These are phyloP conservation scores for Neofusicoccum umdonicola DNA, from an alignment of 2,329 filamentous ascomycete genomes.

Conservation along the genomic window DNA sequence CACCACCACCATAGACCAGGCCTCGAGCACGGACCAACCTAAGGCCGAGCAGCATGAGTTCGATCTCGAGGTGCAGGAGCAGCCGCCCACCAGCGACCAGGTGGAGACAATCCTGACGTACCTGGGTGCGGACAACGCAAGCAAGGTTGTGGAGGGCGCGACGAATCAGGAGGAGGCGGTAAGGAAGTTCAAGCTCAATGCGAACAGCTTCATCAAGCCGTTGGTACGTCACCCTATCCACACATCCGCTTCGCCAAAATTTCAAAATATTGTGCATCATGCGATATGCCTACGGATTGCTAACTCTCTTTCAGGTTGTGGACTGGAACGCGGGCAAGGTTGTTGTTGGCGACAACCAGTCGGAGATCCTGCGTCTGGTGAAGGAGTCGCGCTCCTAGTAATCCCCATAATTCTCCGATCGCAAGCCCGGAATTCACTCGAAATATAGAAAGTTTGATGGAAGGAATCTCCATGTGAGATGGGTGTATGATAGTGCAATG, in stretches of 20 bases:
- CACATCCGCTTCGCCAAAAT: no score
- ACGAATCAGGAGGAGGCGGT: constrained; percentile 73
- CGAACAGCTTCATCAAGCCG: constrained; percentile 68
- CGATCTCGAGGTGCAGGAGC: constrained; percentile 80
- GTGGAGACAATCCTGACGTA: constrained; percentile 82
- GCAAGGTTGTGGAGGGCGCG: constrained; percentile 72
- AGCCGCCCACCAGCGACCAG: constrained; percentile 76
- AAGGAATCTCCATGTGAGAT: neutral
- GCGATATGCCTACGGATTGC: neutral
- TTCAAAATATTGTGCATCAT: no score
- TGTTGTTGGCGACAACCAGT: constrained; percentile 74
- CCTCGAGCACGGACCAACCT: constrained; percentile 64
- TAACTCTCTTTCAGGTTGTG: constrained; percentile 51
- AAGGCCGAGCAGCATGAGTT: constrained; percentile 66
- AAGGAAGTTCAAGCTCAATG: constrained; percentile 70
- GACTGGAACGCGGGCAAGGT: constrained; percentile 93
- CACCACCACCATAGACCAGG: constrained; percentile 71
- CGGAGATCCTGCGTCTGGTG: constrained; percentile 82
- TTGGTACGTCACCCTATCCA: constrained; percentile 56
- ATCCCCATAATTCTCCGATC: neutral
- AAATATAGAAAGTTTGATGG: neutral
- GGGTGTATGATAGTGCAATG: neutral
- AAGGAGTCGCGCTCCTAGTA: constrained; percentile 46
- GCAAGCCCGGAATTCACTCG: neutral
- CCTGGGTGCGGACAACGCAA: constrained; percentile 60